phyloP scores from a whole-genome alignment of 371 early-diverging fungal species.

The Zychaea mexicana region DNA sequence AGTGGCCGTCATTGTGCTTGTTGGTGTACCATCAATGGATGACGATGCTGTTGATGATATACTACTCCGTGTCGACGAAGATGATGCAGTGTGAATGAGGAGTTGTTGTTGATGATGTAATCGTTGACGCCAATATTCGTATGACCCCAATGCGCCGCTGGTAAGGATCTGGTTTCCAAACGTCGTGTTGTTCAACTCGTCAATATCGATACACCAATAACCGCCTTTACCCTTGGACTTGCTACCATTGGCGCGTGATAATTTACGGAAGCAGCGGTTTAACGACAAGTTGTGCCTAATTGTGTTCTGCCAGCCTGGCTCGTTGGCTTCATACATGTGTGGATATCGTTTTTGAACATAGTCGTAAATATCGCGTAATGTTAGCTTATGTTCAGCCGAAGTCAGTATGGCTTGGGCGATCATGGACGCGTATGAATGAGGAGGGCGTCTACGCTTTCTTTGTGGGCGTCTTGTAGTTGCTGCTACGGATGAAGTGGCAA shows the following conservation, averaged over 20 bases:
- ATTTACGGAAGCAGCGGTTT: conserved; percentile 68
- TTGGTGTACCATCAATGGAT: background rate
- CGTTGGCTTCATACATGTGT: conserved; percentile 54
- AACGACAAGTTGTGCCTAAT: conserved; percentile 81
- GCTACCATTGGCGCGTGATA: conserved; percentile 47
- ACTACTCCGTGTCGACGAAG: background rate
- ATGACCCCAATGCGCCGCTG: conserved; percentile 9
- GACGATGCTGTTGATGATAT: background rate
- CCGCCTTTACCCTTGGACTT: conserved; percentile 55
- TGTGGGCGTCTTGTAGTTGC: conserved; percentile 5
- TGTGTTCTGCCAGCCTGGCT: conserved; percentile 69
- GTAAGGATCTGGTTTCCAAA: conserved; percentile 21
- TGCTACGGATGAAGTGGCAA: background rate
- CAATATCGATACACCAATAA: conserved; percentile 52
- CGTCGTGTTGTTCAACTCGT: conserved; percentile 28
- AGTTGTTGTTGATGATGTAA: conserved; percentile 4
- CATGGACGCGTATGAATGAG: conserved; percentile 66
- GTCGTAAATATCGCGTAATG: conserved; percentile 65
- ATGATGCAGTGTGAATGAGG: background rate
- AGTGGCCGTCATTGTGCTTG: background rate
- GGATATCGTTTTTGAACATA: conserved; percentile 61
- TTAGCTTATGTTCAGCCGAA: conserved; percentile 47
- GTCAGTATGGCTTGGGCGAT: conserved; percentile 65
- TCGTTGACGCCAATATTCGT: conserved; percentile 1
- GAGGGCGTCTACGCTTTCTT: conserved; percentile 56